phyloP scores from a whole-genome alignment of 805 yeast genomes.

The Candida rishiriensis region DNA sequence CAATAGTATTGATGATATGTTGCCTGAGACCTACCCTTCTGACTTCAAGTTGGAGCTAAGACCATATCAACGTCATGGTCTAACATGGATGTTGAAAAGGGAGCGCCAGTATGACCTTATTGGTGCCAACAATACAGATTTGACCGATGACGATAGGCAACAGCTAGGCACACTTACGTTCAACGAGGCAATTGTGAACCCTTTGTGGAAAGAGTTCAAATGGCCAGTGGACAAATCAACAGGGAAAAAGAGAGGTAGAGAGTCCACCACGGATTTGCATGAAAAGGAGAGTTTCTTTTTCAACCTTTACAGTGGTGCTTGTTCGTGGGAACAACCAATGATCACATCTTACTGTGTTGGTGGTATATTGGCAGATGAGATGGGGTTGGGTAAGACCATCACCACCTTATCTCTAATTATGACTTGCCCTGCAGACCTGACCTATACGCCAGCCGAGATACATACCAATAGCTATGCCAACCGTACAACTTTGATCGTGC shows the following conservation, averaged over 20 bases:
- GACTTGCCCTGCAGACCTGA: constrained; percentile 52
- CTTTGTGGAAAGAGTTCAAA: constrained; percentile 73
- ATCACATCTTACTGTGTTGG: constrained; percentile 62
- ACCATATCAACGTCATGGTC: constrained; percentile 78
- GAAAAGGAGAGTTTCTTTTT: constrained; percentile 50
- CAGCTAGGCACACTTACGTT: constrained; percentile 22
- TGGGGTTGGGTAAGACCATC: constrained; percentile 95
- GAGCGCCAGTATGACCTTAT: constrained; percentile 57
- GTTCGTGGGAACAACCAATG: constrained; percentile 63
- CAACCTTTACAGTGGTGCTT: constrained; percentile 75
- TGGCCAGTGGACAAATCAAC: constrained; percentile 61
- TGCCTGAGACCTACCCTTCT: constrained; percentile 59
- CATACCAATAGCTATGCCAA: constrained; percentile 47
- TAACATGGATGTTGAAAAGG: constrained; percentile 84
- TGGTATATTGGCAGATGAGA: constrained; percentile 92
- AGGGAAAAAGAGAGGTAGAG: neutral
- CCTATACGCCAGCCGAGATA: constrained; percentile 8
- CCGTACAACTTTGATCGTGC: constrained; percentile 70
- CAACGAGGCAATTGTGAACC: constrained; percentile 60
- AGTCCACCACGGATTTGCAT: neutral
- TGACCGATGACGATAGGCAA: constrained; percentile 18
- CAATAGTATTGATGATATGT: constrained; percentile 36
- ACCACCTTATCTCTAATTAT: constrained; percentile 73
- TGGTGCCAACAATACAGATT: constrained; percentile 28
- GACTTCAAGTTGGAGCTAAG: constrained; percentile 59